Conservation (phyloP, 1,139 yeast genomes). For the Eremothecium cymbalariae region DNA sequence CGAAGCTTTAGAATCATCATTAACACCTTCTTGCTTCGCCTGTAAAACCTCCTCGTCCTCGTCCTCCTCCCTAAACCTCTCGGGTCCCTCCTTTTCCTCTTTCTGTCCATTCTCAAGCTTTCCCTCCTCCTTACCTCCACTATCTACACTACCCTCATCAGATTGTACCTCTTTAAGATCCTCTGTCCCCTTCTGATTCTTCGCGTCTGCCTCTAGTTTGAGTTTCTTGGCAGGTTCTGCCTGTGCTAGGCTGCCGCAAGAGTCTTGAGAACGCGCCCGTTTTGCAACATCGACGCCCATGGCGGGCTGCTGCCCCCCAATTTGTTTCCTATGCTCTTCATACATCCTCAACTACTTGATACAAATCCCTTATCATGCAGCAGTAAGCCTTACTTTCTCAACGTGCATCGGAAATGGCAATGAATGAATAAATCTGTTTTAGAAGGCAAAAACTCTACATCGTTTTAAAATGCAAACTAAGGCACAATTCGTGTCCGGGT, state of each 20-base stretch:
- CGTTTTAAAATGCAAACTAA: too few relatives aligned
- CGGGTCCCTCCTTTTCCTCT: slow-evolving; percentile 4
- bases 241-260: not conserved
- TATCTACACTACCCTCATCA: slow-evolving; percentile 10
- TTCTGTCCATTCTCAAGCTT: slow-evolving; percentile 7
- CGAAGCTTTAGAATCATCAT: slow-evolving; percentile 33
- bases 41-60: slow-evolving; percentile 6
- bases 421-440: too few relatives aligned
- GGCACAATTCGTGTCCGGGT: too few relatives aligned
- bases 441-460: too few relatives aligned
- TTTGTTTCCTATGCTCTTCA: too few relatives aligned
- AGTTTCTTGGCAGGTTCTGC: not conserved
- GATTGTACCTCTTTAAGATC: not conserved
- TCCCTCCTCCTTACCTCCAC: slow-evolving; percentile 9
- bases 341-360: too few relatives aligned
- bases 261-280: slow-evolving; percentile 1
- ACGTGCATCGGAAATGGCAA: too few relatives aligned
- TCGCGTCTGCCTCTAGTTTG: not conserved
- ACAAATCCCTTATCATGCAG: too few relatives aligned
- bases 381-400: too few relatives aligned
- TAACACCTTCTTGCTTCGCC: not conserved
- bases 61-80: slow-evolving; percentile 6
- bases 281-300: not conserved
- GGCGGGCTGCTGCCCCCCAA: too few relatives aligned
- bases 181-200: slow-evolving; percentile 1